These are phyloP conservation scores for Daldinia caldariorum DNA, from an alignment of 495 filamentous ascomycete genomes.

Conservation along the genomic window DNA sequence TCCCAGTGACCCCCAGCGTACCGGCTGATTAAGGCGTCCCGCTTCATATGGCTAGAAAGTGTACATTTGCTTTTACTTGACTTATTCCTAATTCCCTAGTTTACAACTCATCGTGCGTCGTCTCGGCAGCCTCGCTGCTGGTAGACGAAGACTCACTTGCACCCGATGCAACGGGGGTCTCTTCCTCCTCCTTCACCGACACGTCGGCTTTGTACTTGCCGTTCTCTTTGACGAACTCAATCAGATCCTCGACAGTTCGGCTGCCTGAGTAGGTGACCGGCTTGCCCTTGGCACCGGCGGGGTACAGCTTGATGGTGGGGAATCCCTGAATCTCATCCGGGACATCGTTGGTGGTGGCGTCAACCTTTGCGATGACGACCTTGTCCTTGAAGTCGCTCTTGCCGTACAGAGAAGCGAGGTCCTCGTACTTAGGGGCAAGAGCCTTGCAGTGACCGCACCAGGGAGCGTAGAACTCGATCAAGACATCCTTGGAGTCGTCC, in stretches of 20 bases:
- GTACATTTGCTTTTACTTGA: slow-evolving; percentile 40
- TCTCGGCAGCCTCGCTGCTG: slow-evolving; percentile 52
- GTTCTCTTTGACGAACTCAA: slow-evolving; percentile 92
- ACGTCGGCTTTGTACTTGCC: slow-evolving; percentile 82
- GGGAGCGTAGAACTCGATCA: slow-evolving; percentile 98
- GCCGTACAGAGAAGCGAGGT: slow-evolving; percentile 84
- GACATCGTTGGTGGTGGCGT: slow-evolving; percentile 95
- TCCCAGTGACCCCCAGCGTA: slow-evolving; percentile 41
- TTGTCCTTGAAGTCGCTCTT: slow-evolving; percentile 77
- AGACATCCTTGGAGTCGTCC: slow-evolving; percentile 94
- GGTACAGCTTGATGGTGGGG: slow-evolving; percentile 99
- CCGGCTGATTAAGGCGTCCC: slow-evolving; percentile 40
- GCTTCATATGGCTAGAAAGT: slow-evolving; percentile 43
- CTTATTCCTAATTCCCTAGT: slow-evolving; percentile 30
- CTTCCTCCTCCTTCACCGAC: slow-evolving; percentile 62
- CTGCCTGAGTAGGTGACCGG: slow-evolving; percentile 88
- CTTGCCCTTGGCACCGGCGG: slow-evolving; percentile 84
- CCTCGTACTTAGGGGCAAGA: slow-evolving; percentile 88
- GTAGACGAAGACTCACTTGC: slow-evolving; percentile 63
- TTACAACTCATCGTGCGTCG: slow-evolving; percentile 74
- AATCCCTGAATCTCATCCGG: slow-evolving; percentile 97
- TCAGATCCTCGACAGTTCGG: slow-evolving; percentile 92
- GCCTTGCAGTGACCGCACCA: slow-evolving; percentile 99
- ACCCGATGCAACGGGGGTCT: slow-evolving; percentile 63
- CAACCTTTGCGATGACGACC: slow-evolving; percentile 96